Evolutionary conservation across 805 yeast species (phyloP), one percentile per base, ranked within the genome.

Genomic region (Candida awuae): DNA sequence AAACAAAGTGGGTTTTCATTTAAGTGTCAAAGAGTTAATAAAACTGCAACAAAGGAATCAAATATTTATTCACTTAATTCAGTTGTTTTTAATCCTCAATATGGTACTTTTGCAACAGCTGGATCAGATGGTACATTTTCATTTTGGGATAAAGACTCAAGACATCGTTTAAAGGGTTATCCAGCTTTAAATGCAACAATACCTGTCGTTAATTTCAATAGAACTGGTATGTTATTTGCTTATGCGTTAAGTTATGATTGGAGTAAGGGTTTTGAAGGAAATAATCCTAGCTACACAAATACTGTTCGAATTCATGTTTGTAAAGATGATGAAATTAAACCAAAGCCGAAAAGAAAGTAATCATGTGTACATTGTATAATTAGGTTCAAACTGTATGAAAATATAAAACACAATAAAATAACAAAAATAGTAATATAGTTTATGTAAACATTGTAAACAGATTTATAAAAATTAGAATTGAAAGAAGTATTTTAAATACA

Each of bases 121-220:
- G 97, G 98, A 10, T 73, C 92, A 18, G 98, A 92, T 61, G 98
- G 98, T 17, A 71, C 88, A 12, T 81, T 88, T 66, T 80, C 87
- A 52, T 82, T 85, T 66, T 92, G 98, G 98, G 97, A 92, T 60
- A 86, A 85, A 60, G 95, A 86, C 52, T 82, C 92, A 38, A 77
- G 81, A 56, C 94, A 84, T 56, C 73, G 97, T 51, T 72, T 92
- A 49, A 84, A 81, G 62, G 84, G 81, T 25, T 83, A 76, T 66
- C 86, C 94, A 5, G 62, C 74, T 8, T 67, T 80, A 13, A 73
- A 71, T 37, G 72, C 75, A 27, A 69, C 94, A 0, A 80, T 92
- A 38, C 71, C 94, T 0, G 77, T 82, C 28, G 72, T 87, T 1
- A 77, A 78, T 4, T 92, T 90, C 67, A 92, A 86, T 63, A 70